phyloP scores from a whole-genome alignment of 306 rosid species.

The Chamaecrista fasciculata region DNA sequence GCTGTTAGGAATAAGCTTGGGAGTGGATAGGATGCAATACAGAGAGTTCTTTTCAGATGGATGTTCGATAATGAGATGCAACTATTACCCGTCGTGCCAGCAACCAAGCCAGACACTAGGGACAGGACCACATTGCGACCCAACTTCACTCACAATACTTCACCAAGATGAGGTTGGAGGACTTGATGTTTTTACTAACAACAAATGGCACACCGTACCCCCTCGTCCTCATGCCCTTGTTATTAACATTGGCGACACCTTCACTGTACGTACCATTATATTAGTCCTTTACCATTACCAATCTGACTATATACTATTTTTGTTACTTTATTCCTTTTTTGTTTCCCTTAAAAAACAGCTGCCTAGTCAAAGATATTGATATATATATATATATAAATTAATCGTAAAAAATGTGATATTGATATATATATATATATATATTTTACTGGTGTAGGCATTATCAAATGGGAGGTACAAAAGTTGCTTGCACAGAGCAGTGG shows the following conservation, averaged over 20 bases:
- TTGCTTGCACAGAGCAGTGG: constrained; percentile 77
- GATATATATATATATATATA: too few species aligned
- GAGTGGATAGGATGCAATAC: constrained; percentile 43
- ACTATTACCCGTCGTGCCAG: constrained; percentile 64
- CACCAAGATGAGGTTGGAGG: constrained; percentile 76
- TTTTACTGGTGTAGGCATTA: constrained; percentile 40
- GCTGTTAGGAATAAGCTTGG: constrained; percentile 68
- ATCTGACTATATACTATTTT: too few species aligned
- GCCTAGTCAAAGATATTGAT: too few species aligned
- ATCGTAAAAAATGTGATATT: background rate
- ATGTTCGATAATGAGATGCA: constrained; percentile 67
- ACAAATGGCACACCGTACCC: constrained; percentile 52
- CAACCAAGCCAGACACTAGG: constrained; percentile 54
- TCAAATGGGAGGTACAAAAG: constrained; percentile 57
- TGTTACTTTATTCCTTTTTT: too few species aligned
- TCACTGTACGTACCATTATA: constrained; percentile 61
- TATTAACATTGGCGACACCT: constrained; percentile 73
- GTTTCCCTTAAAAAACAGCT: too few species aligned
- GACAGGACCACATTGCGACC: constrained; percentile 86
- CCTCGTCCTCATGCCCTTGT: constrained; percentile 58
- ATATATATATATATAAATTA: too few species aligned
- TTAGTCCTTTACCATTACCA: too few species aligned
- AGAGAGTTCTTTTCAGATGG: constrained; percentile 55
- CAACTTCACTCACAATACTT: constrained; percentile 71
- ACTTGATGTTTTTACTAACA: constrained; percentile 57